phyloP scores from a whole-genome alignment of 2,329 filamentous ascomycete genomes.

The Aspergillus udagawae region DNA sequence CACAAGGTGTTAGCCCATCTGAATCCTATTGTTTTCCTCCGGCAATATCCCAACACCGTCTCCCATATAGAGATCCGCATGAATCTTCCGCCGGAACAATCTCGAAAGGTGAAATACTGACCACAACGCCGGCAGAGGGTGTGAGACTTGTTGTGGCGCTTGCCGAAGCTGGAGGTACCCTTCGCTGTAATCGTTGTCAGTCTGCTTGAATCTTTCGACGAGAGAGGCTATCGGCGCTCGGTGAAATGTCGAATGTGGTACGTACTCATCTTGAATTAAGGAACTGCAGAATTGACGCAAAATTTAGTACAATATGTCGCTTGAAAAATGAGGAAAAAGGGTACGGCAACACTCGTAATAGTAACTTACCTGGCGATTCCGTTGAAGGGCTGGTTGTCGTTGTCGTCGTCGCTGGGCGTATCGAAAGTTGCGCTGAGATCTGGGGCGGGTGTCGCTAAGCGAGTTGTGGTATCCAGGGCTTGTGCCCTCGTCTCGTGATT shows the following conservation, averaged over 20 bases:
- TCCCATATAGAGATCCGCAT: slow-evolving; percentile 14
- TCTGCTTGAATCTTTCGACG: slow-evolving; percentile 26
- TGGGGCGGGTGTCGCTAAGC: slow-evolving; percentile 37
- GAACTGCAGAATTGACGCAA: slow-evolving; percentile 29
- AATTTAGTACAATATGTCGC: slow-evolving; percentile 18
- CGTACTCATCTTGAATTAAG: slow-evolving; percentile 59
- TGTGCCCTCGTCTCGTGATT: slow-evolving; percentile 30
- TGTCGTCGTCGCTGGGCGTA: slow-evolving; percentile 44
- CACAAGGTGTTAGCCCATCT: slow-evolving; percentile 32
- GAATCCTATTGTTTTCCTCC: slow-evolving; percentile 7
- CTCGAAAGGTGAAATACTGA: slow-evolving; percentile 53
- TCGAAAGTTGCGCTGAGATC: slow-evolving; percentile 35
- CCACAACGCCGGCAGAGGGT: slow-evolving; percentile 97
- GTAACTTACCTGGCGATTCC: slow-evolving; percentile 42
- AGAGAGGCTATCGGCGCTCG: slow-evolving; percentile 17
- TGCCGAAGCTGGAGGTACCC: slow-evolving; percentile 69
- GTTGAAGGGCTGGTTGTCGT: slow-evolving; percentile 45
- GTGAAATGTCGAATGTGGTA: slow-evolving; percentile 27
- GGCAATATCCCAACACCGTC: slow-evolving; percentile 2
- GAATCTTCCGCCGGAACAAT: slow-evolving; percentile 7
- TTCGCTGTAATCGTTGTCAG: slow-evolving; percentile 57
- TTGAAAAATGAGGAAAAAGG: slow-evolving; percentile 2
- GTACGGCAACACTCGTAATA: slow-evolving; percentile 6
- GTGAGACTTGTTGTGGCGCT: slow-evolving; percentile 98
- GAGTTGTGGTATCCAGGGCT: slow-evolving; percentile 39